Evolutionary conservation across 768 basidiomycete genomes (phyloP).

Genomic region (Psilocybe tampanensis): DNA sequence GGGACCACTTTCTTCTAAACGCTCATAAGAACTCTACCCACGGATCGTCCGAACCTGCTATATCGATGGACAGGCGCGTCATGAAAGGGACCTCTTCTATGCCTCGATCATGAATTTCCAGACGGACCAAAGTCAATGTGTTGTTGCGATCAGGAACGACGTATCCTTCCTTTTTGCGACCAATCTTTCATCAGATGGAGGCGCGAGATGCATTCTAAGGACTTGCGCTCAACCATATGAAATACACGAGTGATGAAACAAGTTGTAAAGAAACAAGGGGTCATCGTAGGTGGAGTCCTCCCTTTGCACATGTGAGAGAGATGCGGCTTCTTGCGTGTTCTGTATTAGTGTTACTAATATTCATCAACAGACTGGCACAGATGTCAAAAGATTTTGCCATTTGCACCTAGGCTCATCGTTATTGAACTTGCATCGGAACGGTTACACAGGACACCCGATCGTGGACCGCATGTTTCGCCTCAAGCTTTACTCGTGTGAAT

Average conservation of each 20-base stretch:
- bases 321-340: slow-evolving; percentile 9
- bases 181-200: slow-evolving; percentile 9
- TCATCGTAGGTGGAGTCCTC: slow-evolving; percentile 7
- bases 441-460: slow-evolving; percentile 5
- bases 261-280: slow-evolving; percentile 8
- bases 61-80: background rate
- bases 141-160: slow-evolving; percentile 17
- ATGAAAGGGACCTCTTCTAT: background rate
- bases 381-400: slow-evolving; percentile 20
- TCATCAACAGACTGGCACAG: slow-evolving; percentile 13
- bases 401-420: slow-evolving; percentile 15
- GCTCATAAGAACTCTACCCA: background rate
- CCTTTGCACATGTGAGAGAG: slow-evolving; percentile 15
- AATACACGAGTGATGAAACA: slow-evolving; percentile 17
- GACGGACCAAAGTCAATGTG: slow-evolving; percentile 4
- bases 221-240: slow-evolving; percentile 15
- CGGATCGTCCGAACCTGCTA: too few species aligned
- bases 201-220: slow-evolving; percentile 6
- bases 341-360: slow-evolving; percentile 4
- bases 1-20: background rate
- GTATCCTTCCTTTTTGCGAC: slow-evolving; percentile 9
- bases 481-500: slow-evolving; percentile 38
- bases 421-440: slow-evolving; percentile 16
- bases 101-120: background rate
- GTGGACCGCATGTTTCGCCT: slow-evolving; percentile 41